phyloP scores from a whole-genome alignment of 768 basidiomycete species.

The Suillus spraguei region DNA sequence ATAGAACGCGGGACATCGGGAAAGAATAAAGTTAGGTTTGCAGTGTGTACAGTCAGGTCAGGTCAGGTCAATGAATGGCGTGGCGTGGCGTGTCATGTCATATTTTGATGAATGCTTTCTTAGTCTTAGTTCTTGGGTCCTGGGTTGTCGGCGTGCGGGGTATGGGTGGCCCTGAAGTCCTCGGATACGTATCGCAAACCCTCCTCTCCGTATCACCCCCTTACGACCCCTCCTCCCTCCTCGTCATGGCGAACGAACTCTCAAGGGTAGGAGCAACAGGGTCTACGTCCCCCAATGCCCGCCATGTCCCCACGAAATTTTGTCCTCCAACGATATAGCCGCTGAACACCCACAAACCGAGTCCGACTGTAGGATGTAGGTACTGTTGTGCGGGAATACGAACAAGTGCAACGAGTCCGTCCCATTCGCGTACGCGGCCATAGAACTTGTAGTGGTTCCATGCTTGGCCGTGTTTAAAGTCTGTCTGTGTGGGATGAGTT shows the following conservation, averaged over 20 bases:
- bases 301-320: constrained; percentile 77
- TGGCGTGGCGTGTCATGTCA: neutral
- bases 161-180: neutral
- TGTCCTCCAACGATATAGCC: constrained; percentile 69
- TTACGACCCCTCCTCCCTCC: neutral
- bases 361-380: constrained; percentile 6
- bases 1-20: neutral
- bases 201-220: neutral
- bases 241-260: constrained; percentile 63
- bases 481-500: constrained; percentile 41
- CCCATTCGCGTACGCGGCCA: constrained; percentile 60
- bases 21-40: constrained; percentile 1
- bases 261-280: constrained; percentile 56
- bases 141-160: neutral
- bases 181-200: neutral
- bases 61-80: neutral
- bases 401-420: constrained; percentile 58
- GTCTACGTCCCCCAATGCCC: constrained; percentile 44
- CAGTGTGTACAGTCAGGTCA: neutral
- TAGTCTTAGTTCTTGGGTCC: neutral
- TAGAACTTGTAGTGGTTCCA: constrained; percentile 51
- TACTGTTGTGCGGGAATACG: constrained; percentile 35
- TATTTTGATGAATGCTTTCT: neutral
- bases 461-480: constrained; percentile 46
- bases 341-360: constrained; percentile 52